Evolutionary conservation across 1,139 yeast species (phyloP).

Genomic region (Lodderomyces theae): DNA sequence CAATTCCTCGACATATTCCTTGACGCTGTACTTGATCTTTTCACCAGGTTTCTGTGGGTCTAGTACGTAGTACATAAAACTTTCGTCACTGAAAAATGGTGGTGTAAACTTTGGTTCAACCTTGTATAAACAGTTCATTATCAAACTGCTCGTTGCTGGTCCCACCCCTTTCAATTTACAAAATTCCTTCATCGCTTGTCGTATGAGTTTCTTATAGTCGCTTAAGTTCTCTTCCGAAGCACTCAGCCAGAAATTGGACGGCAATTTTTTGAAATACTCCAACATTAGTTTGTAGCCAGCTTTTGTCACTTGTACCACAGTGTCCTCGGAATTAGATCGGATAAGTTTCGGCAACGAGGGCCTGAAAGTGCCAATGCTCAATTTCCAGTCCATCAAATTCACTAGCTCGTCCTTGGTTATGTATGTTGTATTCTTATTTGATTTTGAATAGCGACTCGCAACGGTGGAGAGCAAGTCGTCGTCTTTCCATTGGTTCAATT

Average conservation of each 20-base stretch:
- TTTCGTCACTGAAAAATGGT: constrained; percentile 52
- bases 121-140: constrained; percentile 31
- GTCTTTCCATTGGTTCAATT: constrained; percentile 39
- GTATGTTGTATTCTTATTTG: constrained; percentile 20
- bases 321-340: constrained; percentile 28
- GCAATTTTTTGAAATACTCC: constrained; percentile 15
- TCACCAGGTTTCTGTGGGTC: constrained; percentile 26
- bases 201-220: constrained; percentile 20
- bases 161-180: constrained; percentile 47
- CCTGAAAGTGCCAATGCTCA: constrained; percentile 47
- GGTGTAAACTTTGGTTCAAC: constrained; percentile 28
- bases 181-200: constrained; percentile 26
- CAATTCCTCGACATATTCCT: constrained; percentile 40
- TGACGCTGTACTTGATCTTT: constrained; percentile 38
- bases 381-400: constrained; percentile 49
- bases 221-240: constrained; percentile 7
- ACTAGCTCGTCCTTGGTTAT: constrained; percentile 37
- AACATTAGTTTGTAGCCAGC: constrained; percentile 28
- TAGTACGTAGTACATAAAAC: constrained; percentile 35
- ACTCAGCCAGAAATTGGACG: constrained; percentile 5
- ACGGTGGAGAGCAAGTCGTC: constrained; percentile 25
- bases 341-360: constrained; percentile 45
- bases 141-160: constrained; percentile 49
- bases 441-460: constrained; percentile 18
- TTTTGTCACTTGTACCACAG: constrained; percentile 28